These are phyloP conservation scores for Populus simonii DNA, from an alignment of 345 rosid species.

Conservation along the genomic window DNA sequence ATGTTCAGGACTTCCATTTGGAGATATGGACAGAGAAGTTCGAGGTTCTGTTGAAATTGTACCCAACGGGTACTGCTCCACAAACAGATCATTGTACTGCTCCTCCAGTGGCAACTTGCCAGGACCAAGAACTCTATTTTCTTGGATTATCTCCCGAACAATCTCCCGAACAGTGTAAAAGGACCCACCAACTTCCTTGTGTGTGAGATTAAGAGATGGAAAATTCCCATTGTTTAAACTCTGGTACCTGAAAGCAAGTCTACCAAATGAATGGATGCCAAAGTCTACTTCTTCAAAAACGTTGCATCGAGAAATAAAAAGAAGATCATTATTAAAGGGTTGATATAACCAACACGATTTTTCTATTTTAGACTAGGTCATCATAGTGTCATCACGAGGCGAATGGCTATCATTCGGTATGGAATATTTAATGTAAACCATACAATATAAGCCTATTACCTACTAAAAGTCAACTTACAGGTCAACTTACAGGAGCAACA, in stretches of 20 bases:
- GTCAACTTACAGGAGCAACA: background rate
- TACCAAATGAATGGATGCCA: constrained; percentile 11
- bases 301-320: background rate
- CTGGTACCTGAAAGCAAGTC: constrained; percentile 60
- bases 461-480: background rate
- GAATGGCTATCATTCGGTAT: background rate
- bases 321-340: background rate
- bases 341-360: background rate
- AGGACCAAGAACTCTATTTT: constrained; percentile 90
- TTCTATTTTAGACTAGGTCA: background rate
- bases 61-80: constrained; percentile 51
- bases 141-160: constrained; percentile 94
- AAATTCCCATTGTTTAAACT: constrained; percentile 62
- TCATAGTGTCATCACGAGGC: background rate
- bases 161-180: constrained; percentile 92
- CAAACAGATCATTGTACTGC: constrained; percentile 33
- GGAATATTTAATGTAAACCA: background rate
- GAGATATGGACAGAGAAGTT: constrained; percentile 25
- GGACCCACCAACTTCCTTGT: constrained; percentile 94
- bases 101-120: constrained; percentile 45
- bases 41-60: constrained; percentile 55
- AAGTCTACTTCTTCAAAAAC: background rate
- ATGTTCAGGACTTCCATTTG: constrained; percentile 36
- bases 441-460: background rate
- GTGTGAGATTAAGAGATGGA: constrained; percentile 81